phyloP scores from a whole-genome alignment of 2,329 filamentous ascomycete species.

The Dactylellina leptospora region DNA sequence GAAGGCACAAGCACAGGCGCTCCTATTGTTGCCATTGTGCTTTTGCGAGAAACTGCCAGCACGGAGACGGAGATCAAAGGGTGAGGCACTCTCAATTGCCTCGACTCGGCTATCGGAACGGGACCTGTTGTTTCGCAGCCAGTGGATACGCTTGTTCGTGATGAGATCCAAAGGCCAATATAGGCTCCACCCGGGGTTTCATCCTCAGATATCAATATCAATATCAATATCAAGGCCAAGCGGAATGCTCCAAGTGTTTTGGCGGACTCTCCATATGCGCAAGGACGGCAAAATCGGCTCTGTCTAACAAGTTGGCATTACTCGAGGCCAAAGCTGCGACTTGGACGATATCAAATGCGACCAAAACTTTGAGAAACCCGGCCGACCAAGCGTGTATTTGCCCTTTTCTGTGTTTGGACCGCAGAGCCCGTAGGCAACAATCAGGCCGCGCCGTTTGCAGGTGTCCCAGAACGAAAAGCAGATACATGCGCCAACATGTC shows the following conservation, averaged over 20 bases:
- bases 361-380: conserved; percentile 25
- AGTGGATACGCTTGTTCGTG: conserved; percentile 14
- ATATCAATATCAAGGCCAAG: conserved; percentile 27
- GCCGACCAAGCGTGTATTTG: neutral
- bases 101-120: conserved; percentile 45
- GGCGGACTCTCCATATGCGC: neutral
- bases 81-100: conserved; percentile 31
- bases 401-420: conserved; percentile 6
- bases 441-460: conserved; percentile 38
- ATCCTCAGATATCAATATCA: conserved; percentile 45
- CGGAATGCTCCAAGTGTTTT: conserved; percentile 35
- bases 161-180: conserved; percentile 19
- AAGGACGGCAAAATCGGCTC: neutral
- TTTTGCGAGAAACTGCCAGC: conserved; percentile 26
- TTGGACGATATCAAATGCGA: conserved; percentile 22
- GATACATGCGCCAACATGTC: conserved; percentile 12
- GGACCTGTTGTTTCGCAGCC: conserved; percentile 29
- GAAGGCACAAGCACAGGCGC: conserved; percentile 27
- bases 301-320: neutral
- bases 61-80: conserved; percentile 40
- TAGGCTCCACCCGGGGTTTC: conserved; percentile 35
- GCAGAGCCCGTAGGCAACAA: conserved; percentile 26
- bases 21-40: neutral
- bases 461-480: conserved; percentile 11
- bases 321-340: no score